Conservation (phyloP, 257 asterid genomes). For the Prunella vulgaris region DNA sequence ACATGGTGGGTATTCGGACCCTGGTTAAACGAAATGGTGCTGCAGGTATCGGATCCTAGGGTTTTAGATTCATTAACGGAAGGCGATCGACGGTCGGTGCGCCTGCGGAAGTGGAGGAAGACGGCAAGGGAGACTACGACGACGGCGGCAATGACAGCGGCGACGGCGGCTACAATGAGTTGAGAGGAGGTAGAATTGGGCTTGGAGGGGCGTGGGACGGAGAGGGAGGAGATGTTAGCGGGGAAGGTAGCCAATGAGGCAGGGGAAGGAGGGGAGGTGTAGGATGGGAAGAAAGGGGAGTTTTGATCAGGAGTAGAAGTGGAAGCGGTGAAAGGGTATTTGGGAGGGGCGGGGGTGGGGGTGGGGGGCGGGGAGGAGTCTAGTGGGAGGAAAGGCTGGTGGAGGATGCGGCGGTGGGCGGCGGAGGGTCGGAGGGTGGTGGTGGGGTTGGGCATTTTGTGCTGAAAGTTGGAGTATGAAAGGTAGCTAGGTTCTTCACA, state of each 20-base stretch:
- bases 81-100: constrained; percentile 8
- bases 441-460: constrained; percentile 15
- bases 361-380: constrained; percentile 44
- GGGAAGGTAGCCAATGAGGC: constrained; percentile 72
- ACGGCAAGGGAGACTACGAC: constrained; percentile 47
- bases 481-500: not conserved
- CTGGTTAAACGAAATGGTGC: constrained; percentile 26
- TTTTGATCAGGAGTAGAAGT: constrained; percentile 25
- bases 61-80: constrained; percentile 39
- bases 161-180: constrained; percentile 53
- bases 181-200: constrained; percentile 47
- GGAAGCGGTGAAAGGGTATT: constrained; percentile 40
- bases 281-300: constrained; percentile 48
- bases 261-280: constrained; percentile 53
- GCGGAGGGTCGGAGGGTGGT: constrained; percentile 21
- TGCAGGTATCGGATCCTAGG: constrained; percentile 53
- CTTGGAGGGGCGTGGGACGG: constrained; percentile 47
- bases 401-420: constrained; percentile 66
- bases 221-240: constrained; percentile 58
- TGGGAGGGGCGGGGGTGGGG: constrained; percentile 41
- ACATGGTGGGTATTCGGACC: constrained; percentile 21
- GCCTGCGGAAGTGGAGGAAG: constrained; percentile 53
- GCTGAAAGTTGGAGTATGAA: not conserved
- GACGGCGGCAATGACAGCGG: constrained; percentile 57
- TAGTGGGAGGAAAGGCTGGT: constrained; percentile 52